Conservation (phyloP, 345 rosid genomes). For the Linum lewisii region DNA sequence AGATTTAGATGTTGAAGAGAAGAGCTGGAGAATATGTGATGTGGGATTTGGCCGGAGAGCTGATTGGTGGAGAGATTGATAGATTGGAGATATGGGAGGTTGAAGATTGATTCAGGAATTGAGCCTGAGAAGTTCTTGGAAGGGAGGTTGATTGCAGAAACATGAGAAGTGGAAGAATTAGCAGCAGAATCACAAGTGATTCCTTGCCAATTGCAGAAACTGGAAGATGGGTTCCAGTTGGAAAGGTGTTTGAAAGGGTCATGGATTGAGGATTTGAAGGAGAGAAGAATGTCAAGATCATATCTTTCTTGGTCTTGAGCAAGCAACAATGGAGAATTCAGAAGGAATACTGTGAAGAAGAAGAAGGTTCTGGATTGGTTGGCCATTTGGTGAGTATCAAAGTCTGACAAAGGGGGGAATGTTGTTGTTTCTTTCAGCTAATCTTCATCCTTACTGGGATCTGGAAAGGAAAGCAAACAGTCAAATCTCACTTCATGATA, state of each 20-base stretch:
- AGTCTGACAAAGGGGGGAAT: too few species aligned
- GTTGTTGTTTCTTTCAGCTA: background rate
- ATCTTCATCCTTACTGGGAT: background rate
- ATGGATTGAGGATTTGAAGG: conserved; percentile 49
- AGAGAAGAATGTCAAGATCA: conserved; percentile 55
- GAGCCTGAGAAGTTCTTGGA: conserved; percentile 58
- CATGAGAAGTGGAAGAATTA: conserved; percentile 27
- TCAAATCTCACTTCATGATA: too few species aligned
- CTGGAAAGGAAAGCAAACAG: too few species aligned
- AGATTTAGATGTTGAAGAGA: conserved; percentile 61
- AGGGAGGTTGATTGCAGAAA: conserved; percentile 41
- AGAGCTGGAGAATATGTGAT: conserved; percentile 26
- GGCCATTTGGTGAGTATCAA: conserved; percentile 18
- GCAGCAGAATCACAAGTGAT: conserved; percentile 38
- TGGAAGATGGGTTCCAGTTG: conserved; percentile 49
- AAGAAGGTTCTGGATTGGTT: conserved; percentile 11
- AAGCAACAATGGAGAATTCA: conserved; percentile 20
- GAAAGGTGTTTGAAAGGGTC: conserved; percentile 61
- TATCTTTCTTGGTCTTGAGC: conserved; percentile 18
- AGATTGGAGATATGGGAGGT: conserved; percentile 38
- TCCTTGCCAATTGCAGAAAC: conserved; percentile 62
- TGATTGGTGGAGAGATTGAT: conserved; percentile 62
- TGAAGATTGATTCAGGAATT: conserved; percentile 35
- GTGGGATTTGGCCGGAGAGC: conserved; percentile 49
- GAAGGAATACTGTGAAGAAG: conserved; percentile 20